Conservation (phyloP, 2,329 filamentous ascomycete species). For the Talaromyces sp. region DNA sequence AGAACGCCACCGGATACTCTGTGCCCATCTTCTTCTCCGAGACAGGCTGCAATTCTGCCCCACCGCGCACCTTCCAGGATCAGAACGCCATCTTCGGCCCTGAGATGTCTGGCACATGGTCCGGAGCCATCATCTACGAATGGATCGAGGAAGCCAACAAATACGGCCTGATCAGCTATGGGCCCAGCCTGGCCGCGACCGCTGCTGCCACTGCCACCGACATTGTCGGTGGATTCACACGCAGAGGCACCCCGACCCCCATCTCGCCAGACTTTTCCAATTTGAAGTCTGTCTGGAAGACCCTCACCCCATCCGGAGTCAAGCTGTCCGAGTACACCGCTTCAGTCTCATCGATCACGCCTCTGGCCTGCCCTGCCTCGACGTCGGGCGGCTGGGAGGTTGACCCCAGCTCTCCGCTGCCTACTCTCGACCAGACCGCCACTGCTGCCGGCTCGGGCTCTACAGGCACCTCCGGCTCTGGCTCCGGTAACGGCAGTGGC, state of each 20-base stretch:
- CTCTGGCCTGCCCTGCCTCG: conserved; percentile 65
- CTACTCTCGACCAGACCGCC: conserved; percentile 56
- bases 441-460: background rate
- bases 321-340: conserved; percentile 62
- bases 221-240: conserved; percentile 62
- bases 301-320: conserved; percentile 65
- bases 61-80: conserved; percentile 49
- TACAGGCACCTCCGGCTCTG: background rate
- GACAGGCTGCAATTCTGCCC: conserved; percentile 68
- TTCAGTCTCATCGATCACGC: conserved; percentile 55
- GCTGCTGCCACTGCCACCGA: conserved; percentile 51
- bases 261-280: conserved; percentile 73
- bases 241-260: conserved; percentile 69
- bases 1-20: conserved; percentile 64
- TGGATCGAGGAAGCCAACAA: conserved; percentile 83
- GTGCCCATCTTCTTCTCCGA: conserved; percentile 90
- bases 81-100: conserved; percentile 71
- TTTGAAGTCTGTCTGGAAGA: conserved; percentile 71
- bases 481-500: background rate
- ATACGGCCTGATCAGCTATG: conserved; percentile 78
- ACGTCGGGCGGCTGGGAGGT: conserved; percentile 70
- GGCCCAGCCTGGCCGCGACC: conserved; percentile 40
- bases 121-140: conserved; percentile 80
- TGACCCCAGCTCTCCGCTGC: conserved; percentile 64
- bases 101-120: conserved; percentile 66